A percentile compares a stretch with the other conserved stretches of the same genome.
Conservation (phyloP, 208 protist genomes). For the Crithidia acanthocephali region DNA sequence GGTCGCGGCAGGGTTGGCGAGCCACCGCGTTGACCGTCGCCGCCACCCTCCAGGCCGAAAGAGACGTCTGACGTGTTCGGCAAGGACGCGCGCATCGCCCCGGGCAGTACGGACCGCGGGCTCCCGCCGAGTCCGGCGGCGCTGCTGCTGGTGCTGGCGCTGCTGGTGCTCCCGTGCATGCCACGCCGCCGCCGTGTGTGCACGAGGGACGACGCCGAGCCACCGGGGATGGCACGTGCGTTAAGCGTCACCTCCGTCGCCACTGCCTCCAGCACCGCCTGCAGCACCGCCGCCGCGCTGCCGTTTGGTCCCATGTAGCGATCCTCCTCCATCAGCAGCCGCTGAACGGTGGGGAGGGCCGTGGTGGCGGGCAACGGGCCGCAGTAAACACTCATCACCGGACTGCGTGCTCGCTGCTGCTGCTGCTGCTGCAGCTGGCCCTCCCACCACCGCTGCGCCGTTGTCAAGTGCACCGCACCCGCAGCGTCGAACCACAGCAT, state of each 20-base stretch:
- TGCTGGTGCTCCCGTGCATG: constrained; percentile 2
- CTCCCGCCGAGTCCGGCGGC: background rate
- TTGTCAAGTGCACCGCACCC: constrained; percentile 16
- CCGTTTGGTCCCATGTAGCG: constrained; percentile 29
- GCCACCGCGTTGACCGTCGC: background rate
- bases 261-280: constrained; percentile 30
- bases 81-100: background rate
- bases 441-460: constrained; percentile 27
- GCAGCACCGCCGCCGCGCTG: constrained; percentile 24
- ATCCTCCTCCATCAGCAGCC: constrained; percentile 34
- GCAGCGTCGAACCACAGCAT: constrained; percentile 33
- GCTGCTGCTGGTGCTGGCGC: constrained; percentile 1
- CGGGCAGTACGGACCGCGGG: background rate
- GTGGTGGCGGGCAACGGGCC: constrained; percentile 44
- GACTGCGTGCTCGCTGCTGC: background rate
- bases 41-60: background rate
- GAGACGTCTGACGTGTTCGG: background rate
- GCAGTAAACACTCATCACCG: constrained; percentile 13
- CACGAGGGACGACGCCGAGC: constrained; percentile 18
- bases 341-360: constrained; percentile 45
- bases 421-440: constrained; percentile 12
- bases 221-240: constrained; percentile 19
- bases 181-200: constrained; percentile 29
- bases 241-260: constrained; percentile 21
- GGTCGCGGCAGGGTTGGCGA: background rate